Evolutionary conservation across 2,329 filamentous ascomycete genomes (phyloP), one percentile per base, ranked within the genome.

Genomic region (Rachicladosporium sp.): DNA sequence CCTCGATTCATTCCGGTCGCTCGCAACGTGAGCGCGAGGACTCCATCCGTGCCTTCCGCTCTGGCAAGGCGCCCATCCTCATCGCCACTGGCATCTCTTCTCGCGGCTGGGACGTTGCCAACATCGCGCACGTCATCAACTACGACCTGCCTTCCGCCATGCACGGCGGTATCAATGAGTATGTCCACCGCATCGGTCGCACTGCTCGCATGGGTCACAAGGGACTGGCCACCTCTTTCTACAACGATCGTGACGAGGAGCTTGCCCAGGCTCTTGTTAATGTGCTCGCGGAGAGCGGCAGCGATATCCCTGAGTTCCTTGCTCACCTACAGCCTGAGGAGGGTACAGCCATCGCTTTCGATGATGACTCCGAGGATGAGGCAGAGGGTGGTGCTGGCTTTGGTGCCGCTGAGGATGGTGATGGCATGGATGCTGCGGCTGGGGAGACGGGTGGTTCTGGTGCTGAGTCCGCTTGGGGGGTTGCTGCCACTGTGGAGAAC

Each of bases 21-120:
- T 93, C 82, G 31, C 91, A 96, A 63, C 73, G 74, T 45, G 89
- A 96, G 68, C 83, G 91, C 48, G 89, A 96, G 59, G 87, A 93
- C 10, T 37, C 23, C 42, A 76, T 73, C 36, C 78, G 87, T 50
- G 73, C 81, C 2, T 96, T 96, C 71, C 79, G 83, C 12, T 68
- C 66, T 12, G 89, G 83, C 1, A 73, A 71, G 27, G 70, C 73
- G 7, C 88, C 89, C 0, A 82, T 98, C 40, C 62, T 98, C 42
- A 75, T 96, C 43, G 78, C 89, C 8, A 96, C 89, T 13, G 85
- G 84, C 35, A 75, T 98, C 37, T 79, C 82, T 37, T 83, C 86
- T 54, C 86, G 91, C 51, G 91, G 91, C 5, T 78, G 95, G 29
- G 88, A 96, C 50, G 80, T 95, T 29, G 76, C 76, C 42, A 86